Conservation (phyloP, 2,329 filamentous ascomycete species). For the Aspergillus sp. region DNA sequence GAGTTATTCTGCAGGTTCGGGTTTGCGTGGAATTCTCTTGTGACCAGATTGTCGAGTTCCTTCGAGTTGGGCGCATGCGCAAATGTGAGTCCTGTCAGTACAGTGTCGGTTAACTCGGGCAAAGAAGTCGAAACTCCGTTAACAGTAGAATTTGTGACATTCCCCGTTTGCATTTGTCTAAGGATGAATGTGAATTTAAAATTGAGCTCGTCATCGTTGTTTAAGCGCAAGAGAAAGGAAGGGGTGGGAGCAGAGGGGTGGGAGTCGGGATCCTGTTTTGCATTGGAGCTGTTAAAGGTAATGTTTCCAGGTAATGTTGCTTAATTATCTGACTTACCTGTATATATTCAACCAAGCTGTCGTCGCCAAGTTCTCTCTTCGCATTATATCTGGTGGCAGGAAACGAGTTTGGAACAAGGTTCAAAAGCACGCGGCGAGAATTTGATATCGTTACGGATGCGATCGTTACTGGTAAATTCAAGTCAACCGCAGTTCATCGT, state of each 20-base stretch:
- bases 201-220: constrained; percentile 85
- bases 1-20: constrained; percentile 96
- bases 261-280: constrained; percentile 71
- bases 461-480: constrained; percentile 69
- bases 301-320: not conserved
- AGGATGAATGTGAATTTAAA: constrained; percentile 93
- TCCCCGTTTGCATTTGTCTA: constrained; percentile 52
- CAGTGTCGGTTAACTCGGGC: constrained; percentile 62
- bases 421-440: constrained; percentile 73
- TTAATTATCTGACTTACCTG: constrained; percentile 61
- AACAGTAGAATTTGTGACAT: constrained; percentile 52
- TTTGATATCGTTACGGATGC: constrained; percentile 80
- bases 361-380: constrained; percentile 71
- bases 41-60: constrained; percentile 92
- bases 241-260: constrained; percentile 51
- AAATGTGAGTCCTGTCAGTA: constrained; percentile 86
- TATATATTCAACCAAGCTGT: constrained; percentile 79
- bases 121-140: constrained; percentile 53
- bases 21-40: constrained; percentile 92
- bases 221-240: constrained; percentile 80
- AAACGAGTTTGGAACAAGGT: constrained; percentile 80
- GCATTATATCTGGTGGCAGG: constrained; percentile 77
- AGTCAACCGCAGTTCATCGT: not conserved
- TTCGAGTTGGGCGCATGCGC: constrained; percentile 81
- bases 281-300: constrained; percentile 20